Conservation (phyloP, 305 asterid genomes). For the Fraxinus platypoda region DNA sequence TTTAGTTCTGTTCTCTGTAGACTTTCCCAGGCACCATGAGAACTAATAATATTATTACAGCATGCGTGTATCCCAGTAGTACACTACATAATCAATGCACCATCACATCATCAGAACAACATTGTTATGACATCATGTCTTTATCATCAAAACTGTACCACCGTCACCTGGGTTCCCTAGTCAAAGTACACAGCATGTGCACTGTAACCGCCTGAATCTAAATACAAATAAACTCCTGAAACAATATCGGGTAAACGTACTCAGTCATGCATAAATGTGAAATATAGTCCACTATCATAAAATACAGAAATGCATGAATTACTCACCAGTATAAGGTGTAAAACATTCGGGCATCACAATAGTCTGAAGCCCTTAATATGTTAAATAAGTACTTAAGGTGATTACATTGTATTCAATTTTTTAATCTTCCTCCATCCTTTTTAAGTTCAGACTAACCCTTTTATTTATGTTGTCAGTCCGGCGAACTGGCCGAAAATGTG, state of each 20-base stretch:
- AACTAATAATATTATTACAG: not conserved
- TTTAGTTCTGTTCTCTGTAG: not conserved
- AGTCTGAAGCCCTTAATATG: not conserved
- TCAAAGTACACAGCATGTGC: not conserved
- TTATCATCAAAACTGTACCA: not conserved
- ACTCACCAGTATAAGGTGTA: not conserved
- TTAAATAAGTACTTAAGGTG: not conserved
- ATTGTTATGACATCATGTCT: not conserved
- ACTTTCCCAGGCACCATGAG: not conserved
- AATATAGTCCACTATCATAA: not conserved
- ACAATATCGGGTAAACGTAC: not conserved
- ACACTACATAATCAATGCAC: not conserved
- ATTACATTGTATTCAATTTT: not conserved
- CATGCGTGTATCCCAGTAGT: not conserved
- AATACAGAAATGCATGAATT: not conserved
- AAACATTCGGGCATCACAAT: not conserved
- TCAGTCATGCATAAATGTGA: not conserved
- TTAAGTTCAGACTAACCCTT: constrained; percentile 15
- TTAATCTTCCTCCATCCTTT: not conserved
- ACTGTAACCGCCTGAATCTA: not conserved
- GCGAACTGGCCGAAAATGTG: constrained; percentile 96
- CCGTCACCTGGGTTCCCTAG: not conserved
- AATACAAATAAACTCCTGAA: not conserved
- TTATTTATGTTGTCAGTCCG: constrained; percentile 53
- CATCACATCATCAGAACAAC: not conserved